A percentile compares a stretch with the other conserved stretches of the same genome.
These are phyloP conservation scores for Lodderomyces theae DNA, from an alignment of 1,139 yeast genomes.

Conservation along the genomic window DNA sequence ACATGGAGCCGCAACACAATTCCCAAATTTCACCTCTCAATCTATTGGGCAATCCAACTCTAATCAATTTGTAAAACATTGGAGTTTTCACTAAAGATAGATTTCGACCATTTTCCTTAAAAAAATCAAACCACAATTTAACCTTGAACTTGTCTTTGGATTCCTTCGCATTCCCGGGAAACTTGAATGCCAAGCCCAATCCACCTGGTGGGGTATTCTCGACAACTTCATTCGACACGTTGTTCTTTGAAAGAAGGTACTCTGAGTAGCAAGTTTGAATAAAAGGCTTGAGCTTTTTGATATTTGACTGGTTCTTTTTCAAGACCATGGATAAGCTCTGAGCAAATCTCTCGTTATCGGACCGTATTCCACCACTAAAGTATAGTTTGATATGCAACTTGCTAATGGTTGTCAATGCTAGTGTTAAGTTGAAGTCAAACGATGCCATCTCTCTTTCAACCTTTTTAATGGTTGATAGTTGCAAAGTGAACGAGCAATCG, in stretches of 20 bases:
- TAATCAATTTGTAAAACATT: slow-evolving; percentile 73
- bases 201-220: slow-evolving; percentile 76
- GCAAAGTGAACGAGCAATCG: slow-evolving; percentile 67
- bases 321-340: slow-evolving; percentile 60
- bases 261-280: slow-evolving; percentile 80
- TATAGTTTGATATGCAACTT: slow-evolving; percentile 64
- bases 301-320: slow-evolving; percentile 60
- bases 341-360: slow-evolving; percentile 81
- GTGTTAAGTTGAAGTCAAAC: slow-evolving; percentile 46
- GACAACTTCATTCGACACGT: slow-evolving; percentile 42
- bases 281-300: slow-evolving; percentile 63
- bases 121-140: slow-evolving; percentile 91
- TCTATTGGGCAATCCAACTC: slow-evolving; percentile 91
- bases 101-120: slow-evolving; percentile 80
- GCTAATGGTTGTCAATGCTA: slow-evolving; percentile 68
- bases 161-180: slow-evolving; percentile 84
- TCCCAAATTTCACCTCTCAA: slow-evolving; percentile 98
- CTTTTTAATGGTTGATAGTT: slow-evolving; percentile 74
- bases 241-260: slow-evolving; percentile 66
- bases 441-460: slow-evolving; percentile 56
- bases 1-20: slow-evolving; percentile 82
- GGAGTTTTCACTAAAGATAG: slow-evolving; percentile 72
- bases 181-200: slow-evolving; percentile 74
- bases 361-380: slow-evolving; percentile 78
- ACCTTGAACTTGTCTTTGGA: slow-evolving; percentile 80